phyloP scores from a whole-genome alignment of 2,329 filamentous ascomycete species.

The Exophiala spinifera region DNA sequence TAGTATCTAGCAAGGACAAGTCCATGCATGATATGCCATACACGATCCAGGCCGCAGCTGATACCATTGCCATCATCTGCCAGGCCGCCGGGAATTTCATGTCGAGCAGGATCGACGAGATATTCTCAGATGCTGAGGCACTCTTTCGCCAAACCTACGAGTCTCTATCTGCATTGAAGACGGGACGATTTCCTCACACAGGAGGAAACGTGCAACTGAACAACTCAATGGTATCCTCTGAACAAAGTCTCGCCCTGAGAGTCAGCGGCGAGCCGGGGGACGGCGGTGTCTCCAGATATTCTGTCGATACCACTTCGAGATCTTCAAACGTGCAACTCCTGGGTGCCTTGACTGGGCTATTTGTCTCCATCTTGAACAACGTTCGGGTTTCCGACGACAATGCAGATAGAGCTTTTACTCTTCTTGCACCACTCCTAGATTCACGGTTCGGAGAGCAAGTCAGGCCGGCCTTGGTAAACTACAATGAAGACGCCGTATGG shows the following conservation, averaged over 20 bases:
- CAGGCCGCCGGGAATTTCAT: constrained; percentile 76
- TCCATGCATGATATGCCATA: constrained; percentile 39
- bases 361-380: constrained; percentile 39
- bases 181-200: not conserved
- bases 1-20: constrained; percentile 45
- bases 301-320: not conserved
- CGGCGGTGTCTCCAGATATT: not conserved
- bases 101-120: constrained; percentile 66
- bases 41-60: constrained; percentile 66
- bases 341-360: constrained; percentile 31
- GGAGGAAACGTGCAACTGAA: not conserved
- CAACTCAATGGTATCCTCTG: not conserved
- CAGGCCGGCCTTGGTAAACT: constrained; percentile 14
- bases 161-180: not conserved
- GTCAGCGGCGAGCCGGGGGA: not conserved
- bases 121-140: constrained; percentile 52
- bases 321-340: constrained; percentile 18
- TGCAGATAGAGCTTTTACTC: constrained; percentile 41
- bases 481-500: constrained; percentile 29
- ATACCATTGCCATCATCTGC: constrained; percentile 67
- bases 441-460: constrained; percentile 6
- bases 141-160: constrained; percentile 34
- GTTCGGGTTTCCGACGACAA: constrained; percentile 40
- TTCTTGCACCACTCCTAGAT: constrained; percentile 29
- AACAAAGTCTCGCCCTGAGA: not conserved